Conservation (phyloP, 192 early-diverging fungal species). For the Fimicolochytrium jonesii region DNA sequence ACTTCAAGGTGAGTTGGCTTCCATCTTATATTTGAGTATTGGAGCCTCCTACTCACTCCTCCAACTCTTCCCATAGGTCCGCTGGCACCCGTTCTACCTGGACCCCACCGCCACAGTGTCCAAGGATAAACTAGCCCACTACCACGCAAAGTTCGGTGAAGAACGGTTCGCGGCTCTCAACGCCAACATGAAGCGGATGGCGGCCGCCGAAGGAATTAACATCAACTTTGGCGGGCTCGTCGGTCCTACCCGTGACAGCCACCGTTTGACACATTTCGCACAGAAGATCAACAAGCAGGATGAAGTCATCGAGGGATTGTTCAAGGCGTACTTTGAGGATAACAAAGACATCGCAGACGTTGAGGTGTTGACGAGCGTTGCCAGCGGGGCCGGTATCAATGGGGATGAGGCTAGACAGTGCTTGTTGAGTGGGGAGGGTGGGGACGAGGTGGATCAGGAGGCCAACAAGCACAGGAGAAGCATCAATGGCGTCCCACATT, state of each 20-base stretch:
- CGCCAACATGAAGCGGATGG: slow-evolving; percentile 48
- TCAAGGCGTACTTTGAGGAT: slow-evolving; percentile 69
- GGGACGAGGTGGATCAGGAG: slow-evolving; percentile 47
- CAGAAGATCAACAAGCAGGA: slow-evolving; percentile 45
- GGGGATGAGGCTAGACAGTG: slow-evolving; percentile 39
- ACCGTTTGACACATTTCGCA: slow-evolving; percentile 14
- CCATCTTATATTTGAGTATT: too few species aligned
- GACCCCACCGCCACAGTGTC: too few species aligned
- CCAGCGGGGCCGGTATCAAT: slow-evolving; percentile 59
- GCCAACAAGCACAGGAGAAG: slow-evolving; percentile 35
- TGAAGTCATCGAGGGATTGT: slow-evolving; percentile 56
- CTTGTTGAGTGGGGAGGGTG: slow-evolving; percentile 53
- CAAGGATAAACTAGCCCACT: slow-evolving; percentile 47
- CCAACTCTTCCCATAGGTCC: too few species aligned
- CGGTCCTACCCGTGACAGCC: too few species aligned
- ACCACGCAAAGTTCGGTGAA: slow-evolving; percentile 65
- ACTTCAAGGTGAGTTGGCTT: too few species aligned
- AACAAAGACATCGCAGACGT: slow-evolving; percentile 61
- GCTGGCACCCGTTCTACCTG: too few species aligned
- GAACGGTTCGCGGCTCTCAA: slow-evolving; percentile 47
- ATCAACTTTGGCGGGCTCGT: slow-evolving; percentile 66
- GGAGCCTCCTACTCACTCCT: too few species aligned
- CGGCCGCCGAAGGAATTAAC: slow-evolving; percentile 60
- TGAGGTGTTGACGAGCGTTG: slow-evolving; percentile 53
- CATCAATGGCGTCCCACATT: slow-evolving; percentile 68